These are phyloP conservation scores for Spizellomyces sp. DNA, from an alignment of 192 early-diverging fungal species.

Conservation along the genomic window DNA sequence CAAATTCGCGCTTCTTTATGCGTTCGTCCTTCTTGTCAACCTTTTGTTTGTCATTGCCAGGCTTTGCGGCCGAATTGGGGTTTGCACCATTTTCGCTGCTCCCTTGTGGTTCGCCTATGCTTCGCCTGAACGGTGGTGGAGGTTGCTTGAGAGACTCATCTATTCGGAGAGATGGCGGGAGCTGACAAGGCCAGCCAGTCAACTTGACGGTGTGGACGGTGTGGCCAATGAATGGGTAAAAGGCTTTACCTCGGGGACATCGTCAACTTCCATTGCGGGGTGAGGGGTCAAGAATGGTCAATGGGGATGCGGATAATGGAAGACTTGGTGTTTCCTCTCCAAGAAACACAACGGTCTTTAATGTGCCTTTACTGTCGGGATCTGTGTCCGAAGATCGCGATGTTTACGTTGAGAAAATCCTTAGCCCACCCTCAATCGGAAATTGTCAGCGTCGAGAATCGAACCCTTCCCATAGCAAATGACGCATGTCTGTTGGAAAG, in stretches of 20 bases:
- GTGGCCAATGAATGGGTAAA: neutral
- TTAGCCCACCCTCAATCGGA: no score
- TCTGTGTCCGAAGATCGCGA: no score
- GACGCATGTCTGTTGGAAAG: no score
- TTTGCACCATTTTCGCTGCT: neutral
- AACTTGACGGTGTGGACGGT: no score
- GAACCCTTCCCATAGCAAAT: no score
- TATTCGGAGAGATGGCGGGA: constrained; percentile 5
- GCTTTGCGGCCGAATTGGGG: neutral
- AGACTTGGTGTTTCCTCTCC: no score
- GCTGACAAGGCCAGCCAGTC: neutral
- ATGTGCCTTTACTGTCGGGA: no score
- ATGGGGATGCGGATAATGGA: no score
- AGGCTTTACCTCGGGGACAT: constrained; percentile 2
- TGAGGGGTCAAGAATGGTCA: no score
- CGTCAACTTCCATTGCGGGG: neutral
- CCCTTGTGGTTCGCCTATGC: constrained; percentile 1
- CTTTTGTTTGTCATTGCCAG: neutral
- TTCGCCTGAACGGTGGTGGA: neutral
- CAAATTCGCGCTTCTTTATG: neutral
- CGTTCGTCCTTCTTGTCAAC: neutral
- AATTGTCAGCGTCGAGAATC: no score
- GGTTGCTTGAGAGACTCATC: constrained; percentile 1
- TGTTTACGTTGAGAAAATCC: no score
- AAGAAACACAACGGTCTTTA: no score